Base-by-base conservation (phyloP, 2,329 filamentous ascomycete species). In the Aspergillus quadrilineatus region DNA sequence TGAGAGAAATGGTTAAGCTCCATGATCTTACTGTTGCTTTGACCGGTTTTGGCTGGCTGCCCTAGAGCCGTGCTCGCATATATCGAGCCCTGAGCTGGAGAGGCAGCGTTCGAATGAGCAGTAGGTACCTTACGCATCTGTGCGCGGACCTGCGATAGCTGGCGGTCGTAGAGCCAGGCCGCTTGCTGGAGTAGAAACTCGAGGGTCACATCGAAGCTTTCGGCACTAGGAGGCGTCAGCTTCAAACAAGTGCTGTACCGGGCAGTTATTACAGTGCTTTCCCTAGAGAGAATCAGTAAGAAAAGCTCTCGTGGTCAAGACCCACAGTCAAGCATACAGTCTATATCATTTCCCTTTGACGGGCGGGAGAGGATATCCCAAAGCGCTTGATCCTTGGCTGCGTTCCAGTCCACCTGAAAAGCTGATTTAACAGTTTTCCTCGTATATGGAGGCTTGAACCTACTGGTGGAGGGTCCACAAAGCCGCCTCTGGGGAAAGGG, bases 151-250 rank as follows among this genome's bases (percentile, higher is more conserved):
- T 97, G 91, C 0, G 90, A 89, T 29, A 95, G 84, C 76, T 97
- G 91, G 50, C 90, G 83, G 71, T 97, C 92, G 69, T 94, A 96
- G 5, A 97, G 84, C 84, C 92, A 96, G 73, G 91, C 92, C 61
- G 92, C 92, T 75, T 99, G 92, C 70, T 96, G 90, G 14, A 97
- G 84, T 32, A 99, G 82, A 68, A 97, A 97, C 41, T 91, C 83
- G 56, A 95, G 85, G 28, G 90, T 88, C 17, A 97, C 93, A 60
- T 92, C 84, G 74, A 97, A 96, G 45, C 85, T 81, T 51, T 83
- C 80, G 46, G 90, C 90, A 69, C 88, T 89, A 36, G 10, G 22
- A 7, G 6, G 9, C 2, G 45, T 53, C 34, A 56, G 32, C 6
- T 47, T 48, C 9, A 30, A 22, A 30, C 6, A 22, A 14, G 32